Evolutionary conservation across 139 green algal species (phyloP).

Genomic region (Haematococcus sp.): DNA sequence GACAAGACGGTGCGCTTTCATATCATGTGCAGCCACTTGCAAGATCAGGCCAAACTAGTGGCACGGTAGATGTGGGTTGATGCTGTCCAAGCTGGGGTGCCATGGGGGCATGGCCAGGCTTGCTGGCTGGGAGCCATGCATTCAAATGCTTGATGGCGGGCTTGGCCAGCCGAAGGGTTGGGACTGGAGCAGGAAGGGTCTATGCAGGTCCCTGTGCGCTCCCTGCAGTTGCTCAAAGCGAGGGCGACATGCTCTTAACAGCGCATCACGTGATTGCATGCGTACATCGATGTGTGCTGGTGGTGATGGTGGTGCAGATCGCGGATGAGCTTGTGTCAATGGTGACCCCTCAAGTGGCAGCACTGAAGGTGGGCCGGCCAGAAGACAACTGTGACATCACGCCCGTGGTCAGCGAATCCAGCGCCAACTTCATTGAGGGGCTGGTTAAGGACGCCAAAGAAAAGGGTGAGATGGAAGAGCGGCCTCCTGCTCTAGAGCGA

Average conservation of each 20-base stretch:
- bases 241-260: too few species aligned
- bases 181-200: too few species aligned
- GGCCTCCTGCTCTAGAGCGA: too few species aligned
- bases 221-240: too few species aligned
- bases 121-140: too few species aligned
- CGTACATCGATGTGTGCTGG: constrained; percentile 43
- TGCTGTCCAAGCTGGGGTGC: too few species aligned
- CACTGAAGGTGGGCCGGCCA: constrained; percentile 81
- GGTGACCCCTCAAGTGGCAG: constrained; percentile 56
- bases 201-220: too few species aligned
- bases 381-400: constrained; percentile 89
- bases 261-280: not conserved
- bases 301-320: constrained; percentile 60
- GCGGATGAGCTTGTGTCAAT: constrained; percentile 77
- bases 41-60: not conserved
- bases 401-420: constrained; percentile 73
- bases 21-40: not conserved
- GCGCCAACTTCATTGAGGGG: constrained; percentile 93
- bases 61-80: too few species aligned
- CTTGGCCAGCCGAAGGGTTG: too few species aligned
- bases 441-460: constrained; percentile 64
- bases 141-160: too few species aligned
- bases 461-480: constrained; percentile 51
- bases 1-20: not conserved
- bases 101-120: too few species aligned